Evolutionary conservation across 306 rosid genomes (phyloP).

Genomic region (Vigna hirtella): DNA sequence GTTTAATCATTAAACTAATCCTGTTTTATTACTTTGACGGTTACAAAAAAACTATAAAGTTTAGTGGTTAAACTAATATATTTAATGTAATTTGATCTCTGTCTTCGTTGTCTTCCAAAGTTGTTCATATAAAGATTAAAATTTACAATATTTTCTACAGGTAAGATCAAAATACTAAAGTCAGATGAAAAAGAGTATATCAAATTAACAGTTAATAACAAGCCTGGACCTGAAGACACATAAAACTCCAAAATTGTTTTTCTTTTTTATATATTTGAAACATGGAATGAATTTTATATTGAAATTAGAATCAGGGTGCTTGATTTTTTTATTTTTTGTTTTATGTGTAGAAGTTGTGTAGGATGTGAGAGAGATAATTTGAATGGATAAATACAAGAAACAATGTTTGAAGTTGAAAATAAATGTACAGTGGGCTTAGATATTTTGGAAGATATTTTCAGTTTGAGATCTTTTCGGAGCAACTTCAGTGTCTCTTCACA

Average conservation of each 20-base stretch:
- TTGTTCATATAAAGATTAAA: not conserved
- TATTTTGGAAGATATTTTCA: slow-evolving; percentile 59
- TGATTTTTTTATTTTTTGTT: not conserved
- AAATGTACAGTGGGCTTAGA: slow-evolving; percentile 39
- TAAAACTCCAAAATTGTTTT: not conserved
- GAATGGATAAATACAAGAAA: slow-evolving; percentile 34
- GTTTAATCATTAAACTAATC: not conserved
- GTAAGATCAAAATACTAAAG: not conserved
- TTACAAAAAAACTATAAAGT: not conserved
- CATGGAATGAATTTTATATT: slow-evolving; percentile 21
- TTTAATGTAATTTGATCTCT: not conserved
- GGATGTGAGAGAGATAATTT: slow-evolving; percentile 25
- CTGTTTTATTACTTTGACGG: not conserved
- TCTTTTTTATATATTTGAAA: too few species aligned
- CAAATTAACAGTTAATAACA: not conserved
- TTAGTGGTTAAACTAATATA: too few species aligned
- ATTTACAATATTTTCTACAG: not conserved
- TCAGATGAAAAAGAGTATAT: not conserved
- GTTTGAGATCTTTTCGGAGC: slow-evolving; percentile 31
- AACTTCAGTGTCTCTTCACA: slow-evolving; percentile 70
- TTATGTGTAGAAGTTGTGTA: not conserved
- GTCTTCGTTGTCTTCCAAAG: too few species aligned
- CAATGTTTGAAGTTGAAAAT: slow-evolving; percentile 17
- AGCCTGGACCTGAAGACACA: not conserved
- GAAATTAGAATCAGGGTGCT: not conserved